These are phyloP conservation scores for Immersiporthe knoxdaviesiana DNA, from an alignment of 2,329 filamentous ascomycete genomes.

Conservation along the genomic window DNA sequence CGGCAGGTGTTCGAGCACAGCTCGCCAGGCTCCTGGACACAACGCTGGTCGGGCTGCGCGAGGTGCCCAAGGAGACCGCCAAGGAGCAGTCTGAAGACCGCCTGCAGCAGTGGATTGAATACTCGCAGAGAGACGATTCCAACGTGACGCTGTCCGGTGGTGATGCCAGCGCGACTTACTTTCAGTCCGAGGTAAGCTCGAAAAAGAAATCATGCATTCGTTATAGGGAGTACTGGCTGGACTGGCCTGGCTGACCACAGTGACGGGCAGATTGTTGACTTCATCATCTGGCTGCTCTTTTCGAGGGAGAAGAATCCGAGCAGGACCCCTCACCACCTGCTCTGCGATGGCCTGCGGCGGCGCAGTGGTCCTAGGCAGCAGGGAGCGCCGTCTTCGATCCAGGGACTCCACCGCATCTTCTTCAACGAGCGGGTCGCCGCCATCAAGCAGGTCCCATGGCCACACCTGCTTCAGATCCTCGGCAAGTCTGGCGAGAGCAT, in stretches of 20 bases:
- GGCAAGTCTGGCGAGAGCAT: slow-evolving; percentile 76
- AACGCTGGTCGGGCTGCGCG: slow-evolving; percentile 63
- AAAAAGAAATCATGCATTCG: neutral
- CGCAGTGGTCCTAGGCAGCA: slow-evolving; percentile 37
- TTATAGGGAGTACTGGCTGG: slow-evolving; percentile 10
- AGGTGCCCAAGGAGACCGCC: slow-evolving; percentile 35
- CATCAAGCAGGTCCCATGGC: slow-evolving; percentile 76
- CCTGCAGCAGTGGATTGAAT: slow-evolving; percentile 60
- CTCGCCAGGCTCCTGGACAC: slow-evolving; percentile 68
- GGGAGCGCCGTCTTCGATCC: slow-evolving; percentile 49
- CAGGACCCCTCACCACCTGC: slow-evolving; percentile 69
- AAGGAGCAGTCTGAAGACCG: slow-evolving; percentile 42
- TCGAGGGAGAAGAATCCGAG: slow-evolving; percentile 52
- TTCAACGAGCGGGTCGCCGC: slow-evolving; percentile 71
- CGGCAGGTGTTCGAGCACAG: slow-evolving; percentile 38
- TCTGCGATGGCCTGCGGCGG: slow-evolving; percentile 81
- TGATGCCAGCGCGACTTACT: slow-evolving; percentile 49
- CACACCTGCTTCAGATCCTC: slow-evolving; percentile 71
- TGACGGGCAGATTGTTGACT: slow-evolving; percentile 71
- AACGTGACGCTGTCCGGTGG: slow-evolving; percentile 56
- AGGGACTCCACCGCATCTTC: slow-evolving; percentile 65
- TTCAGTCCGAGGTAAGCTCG: slow-evolving; percentile 66
- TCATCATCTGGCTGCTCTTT: slow-evolving; percentile 78
- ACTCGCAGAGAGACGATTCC: slow-evolving; percentile 66
- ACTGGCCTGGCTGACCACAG: slow-evolving; percentile 17